Conservation (phyloP, 306 rosid genomes). For the Comarum palustre region DNA sequence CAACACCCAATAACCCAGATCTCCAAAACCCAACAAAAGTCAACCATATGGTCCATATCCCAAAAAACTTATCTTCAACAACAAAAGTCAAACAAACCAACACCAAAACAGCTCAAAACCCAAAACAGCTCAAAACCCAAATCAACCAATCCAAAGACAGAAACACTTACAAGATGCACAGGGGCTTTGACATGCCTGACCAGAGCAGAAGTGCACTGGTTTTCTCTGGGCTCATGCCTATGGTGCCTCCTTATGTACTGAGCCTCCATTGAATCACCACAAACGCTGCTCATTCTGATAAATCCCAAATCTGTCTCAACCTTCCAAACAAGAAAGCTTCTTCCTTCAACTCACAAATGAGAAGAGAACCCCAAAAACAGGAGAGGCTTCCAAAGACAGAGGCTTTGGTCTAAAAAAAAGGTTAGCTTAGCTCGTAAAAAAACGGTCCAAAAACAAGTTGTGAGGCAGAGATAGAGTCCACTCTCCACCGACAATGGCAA, state of each 20-base stretch:
- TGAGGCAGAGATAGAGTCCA: too few relatives aligned
- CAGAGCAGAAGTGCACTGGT: conserved; percentile 87
- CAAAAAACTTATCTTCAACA: not conserved
- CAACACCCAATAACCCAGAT: conserved; percentile 34
- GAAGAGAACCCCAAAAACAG: conserved; percentile 14
- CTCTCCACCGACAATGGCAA: not conserved
- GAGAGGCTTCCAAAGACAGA: conserved; percentile 32
- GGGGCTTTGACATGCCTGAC: conserved; percentile 88
- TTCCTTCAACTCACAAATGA: not conserved
- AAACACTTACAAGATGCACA: conserved; percentile 61
- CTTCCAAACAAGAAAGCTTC: not conserved
- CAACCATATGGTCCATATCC: conserved; percentile 2
- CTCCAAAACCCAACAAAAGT: conserved; percentile 22
- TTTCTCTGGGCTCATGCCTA: conserved; percentile 62
- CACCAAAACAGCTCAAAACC: not conserved
- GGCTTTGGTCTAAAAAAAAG: conserved; percentile 16
- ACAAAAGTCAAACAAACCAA: conserved; percentile 9
- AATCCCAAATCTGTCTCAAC: not conserved
- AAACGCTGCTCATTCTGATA: conserved; percentile 45
- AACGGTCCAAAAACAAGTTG: conserved; percentile 9
- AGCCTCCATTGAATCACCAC: conserved; percentile 51
- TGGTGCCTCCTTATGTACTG: conserved; percentile 86
- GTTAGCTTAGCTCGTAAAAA: conserved; percentile 41
- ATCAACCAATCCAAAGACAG: not conserved
- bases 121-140: not conserved